Conservation (phyloP, 306 rosid genomes). For the Chamaecrista fasciculata region DNA sequence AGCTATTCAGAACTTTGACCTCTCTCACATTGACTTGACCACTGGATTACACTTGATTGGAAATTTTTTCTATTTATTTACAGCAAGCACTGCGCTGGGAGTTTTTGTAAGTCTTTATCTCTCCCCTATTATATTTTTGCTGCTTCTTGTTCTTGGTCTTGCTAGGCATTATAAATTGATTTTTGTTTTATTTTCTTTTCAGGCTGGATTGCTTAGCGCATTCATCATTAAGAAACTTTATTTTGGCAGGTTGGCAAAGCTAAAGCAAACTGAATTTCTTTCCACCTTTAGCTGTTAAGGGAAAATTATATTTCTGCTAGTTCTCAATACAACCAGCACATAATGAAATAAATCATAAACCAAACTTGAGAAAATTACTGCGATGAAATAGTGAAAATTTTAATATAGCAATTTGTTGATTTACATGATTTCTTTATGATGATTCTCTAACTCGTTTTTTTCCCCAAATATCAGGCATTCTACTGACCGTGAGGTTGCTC, state of each 20-base stretch:
- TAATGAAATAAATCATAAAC: neutral
- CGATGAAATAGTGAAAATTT: neutral
- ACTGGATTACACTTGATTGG: constrained; percentile 63
- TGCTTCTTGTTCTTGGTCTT: neutral
- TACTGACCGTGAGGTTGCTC: constrained; percentile 95
- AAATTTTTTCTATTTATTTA: constrained; percentile 62
- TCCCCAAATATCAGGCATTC: constrained; percentile 61
- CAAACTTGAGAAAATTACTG: neutral
- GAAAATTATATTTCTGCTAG: neutral
- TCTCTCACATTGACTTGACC: constrained; percentile 67
- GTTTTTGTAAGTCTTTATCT: constrained; percentile 53
- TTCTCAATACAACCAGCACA: neutral
- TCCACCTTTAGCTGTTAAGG: neutral
- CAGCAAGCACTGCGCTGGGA: constrained; percentile 76
- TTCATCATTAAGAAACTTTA: constrained; percentile 75
- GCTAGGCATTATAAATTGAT: neutral
- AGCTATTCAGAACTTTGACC: constrained; percentile 93
- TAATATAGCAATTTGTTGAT: neutral
- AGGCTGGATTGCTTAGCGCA: constrained; percentile 91
- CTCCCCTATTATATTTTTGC: neutral
- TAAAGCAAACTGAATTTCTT: neutral
- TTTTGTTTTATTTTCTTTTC: constrained; percentile 21
- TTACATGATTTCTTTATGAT: constrained; percentile 4
- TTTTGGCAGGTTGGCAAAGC: constrained; percentile 74
- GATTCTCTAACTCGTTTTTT: constrained; percentile 16